phyloP scores from a whole-genome alignment of 2,329 filamentous ascomycete genomes.

The Cladobotryum mycophilum region DNA sequence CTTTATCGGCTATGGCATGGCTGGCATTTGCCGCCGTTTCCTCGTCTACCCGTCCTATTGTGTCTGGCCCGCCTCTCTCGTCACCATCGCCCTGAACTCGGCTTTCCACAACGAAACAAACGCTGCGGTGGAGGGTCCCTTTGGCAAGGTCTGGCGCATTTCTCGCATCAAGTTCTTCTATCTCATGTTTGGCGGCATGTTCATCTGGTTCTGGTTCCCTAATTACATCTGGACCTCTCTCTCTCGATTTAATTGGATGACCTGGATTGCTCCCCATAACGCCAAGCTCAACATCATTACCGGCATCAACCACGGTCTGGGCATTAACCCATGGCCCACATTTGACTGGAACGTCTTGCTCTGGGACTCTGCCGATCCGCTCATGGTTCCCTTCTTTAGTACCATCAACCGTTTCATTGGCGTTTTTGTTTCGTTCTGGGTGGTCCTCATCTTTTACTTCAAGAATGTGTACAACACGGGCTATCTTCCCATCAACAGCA shows the following conservation, averaged over 20 bases:
- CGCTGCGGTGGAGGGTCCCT: constrained; percentile 34
- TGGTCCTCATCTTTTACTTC: constrained; percentile 53
- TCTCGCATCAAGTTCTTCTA: constrained; percentile 48
- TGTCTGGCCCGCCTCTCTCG: constrained; percentile 52
- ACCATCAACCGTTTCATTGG: constrained; percentile 58
- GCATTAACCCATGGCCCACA: constrained; percentile 40
- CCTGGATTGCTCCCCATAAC: constrained; percentile 47
- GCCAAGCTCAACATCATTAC: constrained; percentile 36
- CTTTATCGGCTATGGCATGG: constrained; percentile 54
- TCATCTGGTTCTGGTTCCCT: constrained; percentile 54
- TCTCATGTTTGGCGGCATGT: constrained; percentile 45
- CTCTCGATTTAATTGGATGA: constrained; percentile 50
- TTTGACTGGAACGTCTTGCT: constrained; percentile 44
- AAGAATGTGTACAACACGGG: constrained; percentile 51
- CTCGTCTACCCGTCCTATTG: constrained; percentile 50
- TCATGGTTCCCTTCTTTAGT: constrained; percentile 49
- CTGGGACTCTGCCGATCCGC: constrained; percentile 37
- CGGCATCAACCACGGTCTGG: constrained; percentile 39
- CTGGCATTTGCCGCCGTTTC: constrained; percentile 48
- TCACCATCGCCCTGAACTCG: constrained; percentile 48
- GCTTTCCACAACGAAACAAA: constrained; percentile 45
- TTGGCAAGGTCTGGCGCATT: constrained; percentile 38
- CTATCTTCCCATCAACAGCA: constrained; percentile 48
- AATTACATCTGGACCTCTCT: constrained; percentile 48
- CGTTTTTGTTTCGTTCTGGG: constrained; percentile 46